Evolutionary conservation across 805 yeast genomes (phyloP), one percentile per base, ranked within the genome.

Genomic region (Ogataea zsoltii): DNA sequence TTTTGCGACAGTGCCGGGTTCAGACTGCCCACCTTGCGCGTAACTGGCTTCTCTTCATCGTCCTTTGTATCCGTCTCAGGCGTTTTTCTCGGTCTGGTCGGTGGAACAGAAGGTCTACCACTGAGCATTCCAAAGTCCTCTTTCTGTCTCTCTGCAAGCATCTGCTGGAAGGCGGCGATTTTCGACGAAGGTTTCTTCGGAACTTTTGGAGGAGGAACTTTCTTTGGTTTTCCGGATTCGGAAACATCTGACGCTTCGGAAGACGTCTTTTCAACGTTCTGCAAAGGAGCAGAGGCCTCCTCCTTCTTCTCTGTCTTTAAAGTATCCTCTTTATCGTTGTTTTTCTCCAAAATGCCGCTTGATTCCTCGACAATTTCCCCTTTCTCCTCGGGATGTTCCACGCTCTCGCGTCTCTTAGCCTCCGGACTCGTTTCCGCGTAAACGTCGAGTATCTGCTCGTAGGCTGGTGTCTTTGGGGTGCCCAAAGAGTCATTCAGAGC

Each of bases 121-220:
- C 45, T 52, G 14, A 62, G n/a, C 10, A 55, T 14, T 2, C 56
- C 61, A 36, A 53, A 30, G 34, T 71, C 71, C 45, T 70, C 65
- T 29, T 64, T 60, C 56, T 77, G 82, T 49, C 73, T 75, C 49
- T 72, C 71, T 40, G 77, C 77, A 44, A 86, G 70, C 85, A 84
- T 80, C 57, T 84, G 85, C 58, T 86, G 95, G 62, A 86, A 86
- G 0, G 90, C 90, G 1, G 91, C 90, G 48, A 86, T 86, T 50
- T 75, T 84, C 1, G 89, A 82, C 0, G 92, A 85, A 14, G 88
- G 81, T 55, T 86, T 86, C 56, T 85, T 85, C 3, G 92, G 92
- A 18, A 82, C 82, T 25, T 81, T 83, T 12, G 88, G 78, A 1
- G 71, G 69, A 31, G 58, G 65, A 28, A 54, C 60, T 23, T 48